Evolutionary conservation across 2,329 filamentous ascomycete genomes (phyloP), one percentile per base, ranked within the genome.

Genomic region (Fusarium sp.): DNA sequence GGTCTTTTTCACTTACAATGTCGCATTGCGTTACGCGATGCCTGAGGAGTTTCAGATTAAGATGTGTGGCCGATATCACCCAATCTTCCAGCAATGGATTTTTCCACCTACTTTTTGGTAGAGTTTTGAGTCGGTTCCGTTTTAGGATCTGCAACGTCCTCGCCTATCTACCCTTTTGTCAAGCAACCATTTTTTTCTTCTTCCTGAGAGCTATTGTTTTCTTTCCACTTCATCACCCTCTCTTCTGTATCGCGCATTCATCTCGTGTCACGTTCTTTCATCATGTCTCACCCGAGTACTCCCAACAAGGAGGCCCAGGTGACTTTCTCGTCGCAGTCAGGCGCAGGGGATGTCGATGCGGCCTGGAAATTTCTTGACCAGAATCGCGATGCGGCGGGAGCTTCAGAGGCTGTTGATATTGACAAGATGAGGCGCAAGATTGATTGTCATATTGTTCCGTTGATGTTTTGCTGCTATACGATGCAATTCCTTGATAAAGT

Each of bases 401-500:
- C 71, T 17, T 75, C 70, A 3, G 24, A 45, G 8, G 7, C 41
- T 35, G 76, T 83, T 35, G 76, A 86, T 64, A 76, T 87, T 46
- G 77, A 78, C 62, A 76, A 76, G 3, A 74, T 89, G 43, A 79
- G 86, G 6, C 82, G 83, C 62, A 87, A 84, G 75, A 83, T 90
- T 48, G 87, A 90, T 71, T 84, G 79, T 78, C 83, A 80, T 48
- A 86, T 90, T 53, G 80, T 90, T 33, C 87, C 87, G 0, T 79
- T 89, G 53, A 88, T 89, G 85, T 89, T 89, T 62, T 76, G 82
- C 44, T 86, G 83, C 71, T 90, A 90, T 71, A 84, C 84, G n/a
- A 81, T 89, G 78, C 87, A 89, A 71, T 89, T 89, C 68, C 79
- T 89, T 44, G 88, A 90, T 79, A 90, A 90, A 77, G 85, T 89